Evolutionary conservation across 2,329 filamentous ascomycete species (phyloP), one percentile per base, ranked within the genome.

Genomic region (Aureobasidium sp.): DNA sequence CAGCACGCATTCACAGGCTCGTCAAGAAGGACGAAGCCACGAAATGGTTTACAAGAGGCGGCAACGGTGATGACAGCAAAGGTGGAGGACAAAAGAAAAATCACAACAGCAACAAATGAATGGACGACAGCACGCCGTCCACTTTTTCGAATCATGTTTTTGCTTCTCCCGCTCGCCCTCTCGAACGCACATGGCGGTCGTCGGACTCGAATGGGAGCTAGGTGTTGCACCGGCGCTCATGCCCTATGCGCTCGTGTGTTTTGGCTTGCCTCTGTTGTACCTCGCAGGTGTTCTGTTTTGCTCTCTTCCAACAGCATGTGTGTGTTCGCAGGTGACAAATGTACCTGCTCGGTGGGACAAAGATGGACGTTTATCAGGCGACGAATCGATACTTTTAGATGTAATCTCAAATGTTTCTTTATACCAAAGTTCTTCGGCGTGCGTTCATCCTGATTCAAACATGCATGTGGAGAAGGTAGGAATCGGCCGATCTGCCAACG

Each of bases 381-480:
- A 49, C 35, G 21, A 17, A 59, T 29, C 35, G n/a, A 29, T 29
- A 42, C 45, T 50, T 38, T 29, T 58, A 59, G 35, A 59, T 59
- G 45, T 59, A 59, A 59, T 59, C 55, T 42, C 45, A 50, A 59
- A 59, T 59, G 55, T 59, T 29, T 49, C 43, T 46, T 49, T 58
- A 21, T 58, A 29, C 11, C 43, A 13, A 23, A n/a, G n/a, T 21
- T 23, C 21, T 23, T 23, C 19, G 23, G 19, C 9, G 10, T 40
- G 4, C 11, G n/a, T 23, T 33, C 42, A 49, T 13, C 9, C 10
- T 31, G 23, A 10, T 31, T 42, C 17, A 37, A 38, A 17, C 23
- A 42, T 9, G 35, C 25, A 53, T 54, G 54, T 57, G 54, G 31
- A 45, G 43, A 45, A 57, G n/a, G 2, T 54, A 54, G n/a, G 23